phyloP scores from a whole-genome alignment of 208 protist species.

The Trypanosoma cruzi region DNA sequence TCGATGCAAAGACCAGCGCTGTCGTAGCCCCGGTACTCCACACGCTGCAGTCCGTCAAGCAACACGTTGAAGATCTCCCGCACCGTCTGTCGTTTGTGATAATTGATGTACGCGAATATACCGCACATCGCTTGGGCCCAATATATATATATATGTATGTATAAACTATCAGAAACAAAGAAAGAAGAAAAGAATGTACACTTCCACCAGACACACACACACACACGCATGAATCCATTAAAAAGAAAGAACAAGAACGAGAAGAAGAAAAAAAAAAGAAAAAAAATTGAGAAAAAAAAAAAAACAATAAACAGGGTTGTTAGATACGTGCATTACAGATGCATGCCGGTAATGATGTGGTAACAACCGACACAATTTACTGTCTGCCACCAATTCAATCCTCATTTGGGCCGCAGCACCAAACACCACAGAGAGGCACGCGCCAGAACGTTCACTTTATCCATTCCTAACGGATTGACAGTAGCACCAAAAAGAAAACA shows the following conservation, averaged over 20 bases:
- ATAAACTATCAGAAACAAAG: neutral
- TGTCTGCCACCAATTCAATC: neutral
- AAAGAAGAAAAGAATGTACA: neutral
- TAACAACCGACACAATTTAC: neutral
- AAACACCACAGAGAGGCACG: neutral
- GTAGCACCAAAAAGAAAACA: neutral
- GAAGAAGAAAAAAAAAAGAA: slow-evolving; percentile 1
- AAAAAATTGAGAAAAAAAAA: slow-evolving; percentile 13
- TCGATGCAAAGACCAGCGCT: slow-evolving; percentile 92
- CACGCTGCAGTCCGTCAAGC: slow-evolving; percentile 78
- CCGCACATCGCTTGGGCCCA: slow-evolving; percentile 72
- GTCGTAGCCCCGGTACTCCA: slow-evolving; percentile 97
- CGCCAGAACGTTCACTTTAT: neutral
- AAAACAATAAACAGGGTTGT: neutral
- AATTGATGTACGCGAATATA: slow-evolving; percentile 88
- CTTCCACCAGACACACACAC: neutral
- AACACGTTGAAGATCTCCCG: slow-evolving; percentile 76
- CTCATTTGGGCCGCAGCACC: neutral
- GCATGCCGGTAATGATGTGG: neutral
- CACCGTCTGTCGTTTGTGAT: slow-evolving; percentile 32
- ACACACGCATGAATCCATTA: too few relatives aligned
- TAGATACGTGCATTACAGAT: neutral
- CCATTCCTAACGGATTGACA: too few relatives aligned
- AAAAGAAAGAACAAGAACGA: too few relatives aligned
- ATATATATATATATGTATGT: neutral